Conservation (phyloP, 805 yeast species). For the Maudiozyma pseudohumilis region DNA sequence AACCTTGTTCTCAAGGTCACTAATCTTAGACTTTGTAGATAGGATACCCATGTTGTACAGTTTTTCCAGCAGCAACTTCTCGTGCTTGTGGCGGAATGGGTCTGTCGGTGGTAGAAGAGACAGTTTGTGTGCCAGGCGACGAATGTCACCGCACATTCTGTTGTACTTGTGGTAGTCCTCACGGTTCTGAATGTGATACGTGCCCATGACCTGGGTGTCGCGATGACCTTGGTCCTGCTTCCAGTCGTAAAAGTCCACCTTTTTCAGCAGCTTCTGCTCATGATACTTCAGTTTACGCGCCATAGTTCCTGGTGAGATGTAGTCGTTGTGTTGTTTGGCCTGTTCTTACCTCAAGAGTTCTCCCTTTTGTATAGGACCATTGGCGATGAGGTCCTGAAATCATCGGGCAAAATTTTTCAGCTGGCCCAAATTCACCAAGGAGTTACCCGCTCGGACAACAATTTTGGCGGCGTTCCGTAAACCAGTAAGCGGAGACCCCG, state of each 20-base stretch:
- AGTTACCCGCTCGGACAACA: no score
- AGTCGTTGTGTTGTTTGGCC: no score
- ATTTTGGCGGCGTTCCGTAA: no score
- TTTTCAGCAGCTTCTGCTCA: constrained; percentile 87
- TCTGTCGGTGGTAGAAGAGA: constrained; percentile 81
- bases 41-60: constrained; percentile 81
- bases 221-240: constrained; percentile 92
- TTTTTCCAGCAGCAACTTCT: constrained; percentile 78
- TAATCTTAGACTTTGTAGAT: constrained; percentile 79
- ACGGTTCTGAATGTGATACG: constrained; percentile 86
- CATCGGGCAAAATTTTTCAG: no score
- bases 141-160: constrained; percentile 81
- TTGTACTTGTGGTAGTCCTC: constrained; percentile 95
- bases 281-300: constrained; percentile 87
- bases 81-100: constrained; percentile 80
- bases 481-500: no score
- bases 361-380: no score
- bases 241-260: constrained; percentile 96
- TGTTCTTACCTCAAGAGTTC: no score
- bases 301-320: constrained; percentile 44
- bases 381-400: no score
- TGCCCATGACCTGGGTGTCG: constrained; percentile 93
- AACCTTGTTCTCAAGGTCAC: constrained; percentile 83
- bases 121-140: constrained; percentile 77
- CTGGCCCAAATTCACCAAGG: no score